Evolutionary conservation across 345 rosid species (phyloP), one percentile per base, ranked within the genome.

Genomic region (Camelina neglecta): DNA sequence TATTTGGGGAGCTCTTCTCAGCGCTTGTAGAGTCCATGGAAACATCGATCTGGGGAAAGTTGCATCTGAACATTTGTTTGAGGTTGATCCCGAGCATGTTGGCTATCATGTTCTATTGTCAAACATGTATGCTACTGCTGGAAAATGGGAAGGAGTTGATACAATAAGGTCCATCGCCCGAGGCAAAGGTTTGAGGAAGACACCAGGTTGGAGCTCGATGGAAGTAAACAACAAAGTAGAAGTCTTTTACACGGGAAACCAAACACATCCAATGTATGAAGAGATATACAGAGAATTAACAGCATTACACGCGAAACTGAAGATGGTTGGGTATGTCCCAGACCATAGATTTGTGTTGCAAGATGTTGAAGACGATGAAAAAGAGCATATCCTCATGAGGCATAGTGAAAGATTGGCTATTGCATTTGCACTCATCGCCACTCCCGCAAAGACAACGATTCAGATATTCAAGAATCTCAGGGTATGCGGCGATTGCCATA

Each of bases 161-260:
- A 50, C 79, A 57, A 77, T 85, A 69, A 77, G 87, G 47, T 79
- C 91, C 3, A 58, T 79, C 7, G 86, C 84, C 13, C 73, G 84
- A 75, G 84, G 67, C 21, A 79, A 58, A 69, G 89, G 91, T 63
- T 71, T 85, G 80, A 85, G 74, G 80, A 87, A 87, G 83, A 84
- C 80, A 24, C 89, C 91, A 10, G 90, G 88, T n/a, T 87, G 90
- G 90, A 85, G 88, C 72, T 83, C 88, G 21, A 81, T 83, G 23
- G 83, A 79, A 78, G 45, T 80, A 20, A 77, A 82, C 62, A 85
- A 83, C 55, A 81, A 82, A 73, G 84, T 87, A 7, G 84, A 85
- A 44, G 85, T 87, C 56, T 87, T 85, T 75, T 87, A 87, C 62
- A 83, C 85, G 0, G 89, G 91, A 33, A 85, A 75, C 71, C 84